These are phyloP conservation scores for Macrotyloma uniflorum DNA, from an alignment of 306 rosid genomes.

Conservation along the genomic window DNA sequence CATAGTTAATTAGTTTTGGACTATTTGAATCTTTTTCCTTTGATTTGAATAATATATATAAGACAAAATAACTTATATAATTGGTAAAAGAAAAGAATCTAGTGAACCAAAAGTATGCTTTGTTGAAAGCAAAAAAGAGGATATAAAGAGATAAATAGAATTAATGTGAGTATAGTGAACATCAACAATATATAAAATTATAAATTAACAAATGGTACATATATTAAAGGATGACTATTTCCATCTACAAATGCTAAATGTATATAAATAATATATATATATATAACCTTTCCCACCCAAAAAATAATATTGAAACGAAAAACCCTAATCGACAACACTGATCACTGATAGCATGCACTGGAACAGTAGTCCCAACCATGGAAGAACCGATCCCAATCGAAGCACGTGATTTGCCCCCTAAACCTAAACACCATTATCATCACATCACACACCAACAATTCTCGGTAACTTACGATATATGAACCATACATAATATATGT, in stretches of 20 bases:
- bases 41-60: no score
- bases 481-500: background rate
- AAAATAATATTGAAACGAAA: background rate
- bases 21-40: no score
- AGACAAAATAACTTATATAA: no score
- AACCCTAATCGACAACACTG: conserved; percentile 32
- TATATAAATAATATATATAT: conserved; percentile 1
- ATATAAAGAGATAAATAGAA: background rate
- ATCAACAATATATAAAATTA: background rate
- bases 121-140: background rate
- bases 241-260: conserved; percentile 36
- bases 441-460: conserved; percentile 47
- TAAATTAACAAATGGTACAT: conserved; percentile 33
- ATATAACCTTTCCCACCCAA: conserved; percentile 13
- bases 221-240: background rate
- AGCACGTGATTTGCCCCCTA: conserved; percentile 42
- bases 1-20: no score
- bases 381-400: conserved; percentile 39
- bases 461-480: conserved; percentile 20
- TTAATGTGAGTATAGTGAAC: background rate
- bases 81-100: no score
- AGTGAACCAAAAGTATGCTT: background rate
- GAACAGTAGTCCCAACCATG: conserved; percentile 29
- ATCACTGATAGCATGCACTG: no score
- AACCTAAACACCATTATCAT: conserved; percentile 49